Percentiles rank a stretch among this genome's conserved stretches.
Evolutionary conservation across 345 rosid genomes (phyloP).

Genomic region (Ceriops tagal): DNA sequence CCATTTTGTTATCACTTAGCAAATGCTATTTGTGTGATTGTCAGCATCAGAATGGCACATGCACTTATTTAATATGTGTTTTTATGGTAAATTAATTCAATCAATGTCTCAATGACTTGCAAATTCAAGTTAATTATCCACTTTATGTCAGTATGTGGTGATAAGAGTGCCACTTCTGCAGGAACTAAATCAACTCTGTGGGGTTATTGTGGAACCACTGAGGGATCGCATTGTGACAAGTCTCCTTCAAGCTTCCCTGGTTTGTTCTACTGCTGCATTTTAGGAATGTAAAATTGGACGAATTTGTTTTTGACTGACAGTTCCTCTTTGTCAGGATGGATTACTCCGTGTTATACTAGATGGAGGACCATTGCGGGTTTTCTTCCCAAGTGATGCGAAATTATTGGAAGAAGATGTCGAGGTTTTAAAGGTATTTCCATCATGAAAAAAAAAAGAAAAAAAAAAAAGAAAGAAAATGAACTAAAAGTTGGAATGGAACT

Average conservation of each 20-base stretch:
- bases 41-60: not conserved
- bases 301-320: slow-evolving; percentile 16
- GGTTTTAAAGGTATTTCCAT: slow-evolving; percentile 64
- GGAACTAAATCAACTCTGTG: slow-evolving; percentile 86
- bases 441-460: not conserved
- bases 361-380: slow-evolving; percentile 78
- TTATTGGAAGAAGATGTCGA: slow-evolving; percentile 83
- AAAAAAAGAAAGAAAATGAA: not conserved
- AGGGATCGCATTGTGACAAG: slow-evolving; percentile 92
- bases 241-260: slow-evolving; percentile 94
- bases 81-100: not conserved
- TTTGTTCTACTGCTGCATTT: slow-evolving; percentile 30
- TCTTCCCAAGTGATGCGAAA: slow-evolving; percentile 65
- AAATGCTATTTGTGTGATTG: not conserved
- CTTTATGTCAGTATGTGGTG: not conserved
- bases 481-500: not conserved
- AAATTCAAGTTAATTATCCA: not conserved
- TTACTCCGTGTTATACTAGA: slow-evolving; percentile 79
- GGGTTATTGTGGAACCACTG: slow-evolving; percentile 73
- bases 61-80: not conserved
- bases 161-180: slow-evolving; percentile 33
- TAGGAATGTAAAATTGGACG: not conserved
- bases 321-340: slow-evolving; percentile 60
- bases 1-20: not conserved
- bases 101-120: not conserved